phyloP scores from a whole-genome alignment of 2,329 filamentous ascomycete genomes.

The Fusarium veterinarium region DNA sequence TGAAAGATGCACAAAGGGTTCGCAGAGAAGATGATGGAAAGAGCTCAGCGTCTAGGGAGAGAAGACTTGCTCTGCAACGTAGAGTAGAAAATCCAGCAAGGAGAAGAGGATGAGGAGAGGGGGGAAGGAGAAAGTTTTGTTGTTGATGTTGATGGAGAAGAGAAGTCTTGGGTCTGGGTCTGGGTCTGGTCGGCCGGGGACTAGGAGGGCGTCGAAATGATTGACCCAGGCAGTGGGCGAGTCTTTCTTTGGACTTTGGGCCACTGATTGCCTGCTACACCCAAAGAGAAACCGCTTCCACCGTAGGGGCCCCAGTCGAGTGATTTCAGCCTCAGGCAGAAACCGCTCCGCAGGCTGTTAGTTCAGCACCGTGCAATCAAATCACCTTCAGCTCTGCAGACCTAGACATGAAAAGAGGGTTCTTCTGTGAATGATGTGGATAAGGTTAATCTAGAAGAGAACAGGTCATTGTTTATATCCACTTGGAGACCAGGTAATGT shows the following conservation, averaged over 20 bases:
- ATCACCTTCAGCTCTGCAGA: slow-evolving; percentile 2
- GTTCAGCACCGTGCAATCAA: slow-evolving; percentile 8
- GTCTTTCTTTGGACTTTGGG: slow-evolving; percentile 34
- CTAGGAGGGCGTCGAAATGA: slow-evolving; percentile 41
- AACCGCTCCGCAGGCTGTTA: slow-evolving; percentile 2
- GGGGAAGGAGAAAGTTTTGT: slow-evolving; percentile 41
- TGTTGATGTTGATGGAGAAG: slow-evolving; percentile 43
- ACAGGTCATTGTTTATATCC: slow-evolving; percentile 18
- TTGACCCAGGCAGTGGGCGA: slow-evolving; percentile 36
- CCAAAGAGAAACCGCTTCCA: slow-evolving; percentile 41
- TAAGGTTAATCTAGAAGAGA: slow-evolving; percentile 19
- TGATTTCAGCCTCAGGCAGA: slow-evolving; percentile 46
- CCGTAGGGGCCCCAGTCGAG: slow-evolving; percentile 22
- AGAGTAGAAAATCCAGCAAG: slow-evolving; percentile 19
- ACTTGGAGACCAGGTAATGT: slow-evolving; percentile 17
- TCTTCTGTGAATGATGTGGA: slow-evolving; percentile 20
- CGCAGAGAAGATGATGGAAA: slow-evolving; percentile 21
- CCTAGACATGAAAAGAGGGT: slow-evolving; percentile 11
- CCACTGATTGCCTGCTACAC: slow-evolving; percentile 28
- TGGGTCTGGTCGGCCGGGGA: slow-evolving; percentile 34
- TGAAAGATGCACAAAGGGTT: slow-evolving; percentile 34
- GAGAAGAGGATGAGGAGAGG: slow-evolving; percentile 26
- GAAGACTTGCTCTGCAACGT: slow-evolving; percentile 13
- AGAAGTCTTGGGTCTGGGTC: slow-evolving; percentile 32
- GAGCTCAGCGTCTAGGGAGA: slow-evolving; percentile 29